Evolutionary conservation across 2,329 filamentous ascomycete species (phyloP).

Genomic region (Cryphonectria carpinicola): DNA sequence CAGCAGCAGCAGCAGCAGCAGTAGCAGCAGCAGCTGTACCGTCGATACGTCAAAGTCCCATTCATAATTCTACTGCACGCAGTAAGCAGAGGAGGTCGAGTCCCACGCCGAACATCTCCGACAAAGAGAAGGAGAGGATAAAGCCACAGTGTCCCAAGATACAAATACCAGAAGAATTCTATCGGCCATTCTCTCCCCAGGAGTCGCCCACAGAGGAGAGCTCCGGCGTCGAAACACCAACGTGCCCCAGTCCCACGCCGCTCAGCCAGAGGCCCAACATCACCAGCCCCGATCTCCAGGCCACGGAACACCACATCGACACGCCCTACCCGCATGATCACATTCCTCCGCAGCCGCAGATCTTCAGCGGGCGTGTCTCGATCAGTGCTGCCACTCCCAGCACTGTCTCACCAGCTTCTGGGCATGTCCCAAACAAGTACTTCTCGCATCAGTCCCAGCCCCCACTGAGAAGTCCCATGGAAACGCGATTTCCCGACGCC

Average conservation of each 20-base stretch:
- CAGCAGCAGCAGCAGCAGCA: background rate
- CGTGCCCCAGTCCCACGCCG: slow-evolving; percentile 41
- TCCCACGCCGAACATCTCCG: background rate
- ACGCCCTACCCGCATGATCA: slow-evolving; percentile 37
- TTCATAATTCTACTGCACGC: background rate
- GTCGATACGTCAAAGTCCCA: background rate
- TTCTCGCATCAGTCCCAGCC: slow-evolving; percentile 1
- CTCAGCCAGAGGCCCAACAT: no score
- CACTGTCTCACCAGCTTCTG: background rate
- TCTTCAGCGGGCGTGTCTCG: slow-evolving; percentile 31
- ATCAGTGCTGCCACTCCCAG: slow-evolving; percentile 7
- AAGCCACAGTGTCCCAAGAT: slow-evolving; percentile 19
- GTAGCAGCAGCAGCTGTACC: background rate
- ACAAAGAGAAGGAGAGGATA: background rate
- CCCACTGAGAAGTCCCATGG: slow-evolving; percentile 9
- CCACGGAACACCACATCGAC: slow-evolving; percentile 22
- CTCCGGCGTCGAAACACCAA: slow-evolving; percentile 37
- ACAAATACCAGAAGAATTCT: slow-evolving; percentile 19
- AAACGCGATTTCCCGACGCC: background rate
- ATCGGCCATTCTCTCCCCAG: background rate
- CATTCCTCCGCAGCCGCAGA: slow-evolving; percentile 21
- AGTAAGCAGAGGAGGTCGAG: slow-evolving; percentile 6
- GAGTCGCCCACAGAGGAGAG: slow-evolving; percentile 8
- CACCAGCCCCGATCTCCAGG: background rate
- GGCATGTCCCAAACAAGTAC: background rate